Evolutionary conservation across 2,329 filamentous ascomycete genomes (phyloP).

Genomic region (Mycocentrospora acerina): DNA sequence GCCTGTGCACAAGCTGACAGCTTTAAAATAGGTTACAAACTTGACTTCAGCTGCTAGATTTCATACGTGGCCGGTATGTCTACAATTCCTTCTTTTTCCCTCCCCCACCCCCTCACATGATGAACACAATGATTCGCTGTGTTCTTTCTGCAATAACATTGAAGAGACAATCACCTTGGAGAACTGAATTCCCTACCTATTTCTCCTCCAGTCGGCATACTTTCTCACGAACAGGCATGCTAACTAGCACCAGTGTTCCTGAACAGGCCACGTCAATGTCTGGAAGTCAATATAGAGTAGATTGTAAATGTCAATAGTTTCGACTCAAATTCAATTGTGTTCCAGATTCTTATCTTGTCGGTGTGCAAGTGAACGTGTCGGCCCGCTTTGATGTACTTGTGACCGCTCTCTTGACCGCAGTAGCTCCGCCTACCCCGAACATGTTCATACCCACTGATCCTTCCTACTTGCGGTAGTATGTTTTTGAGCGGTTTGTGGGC

Average conservation of each 20-base stretch:
- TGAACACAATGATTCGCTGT: slow-evolving; percentile 64
- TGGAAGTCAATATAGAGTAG: too few species aligned
- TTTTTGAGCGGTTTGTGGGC: slow-evolving; percentile 4
- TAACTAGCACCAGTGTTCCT: slow-evolving; percentile 1
- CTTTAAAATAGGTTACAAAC: slow-evolving; percentile 7
- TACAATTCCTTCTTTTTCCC: slow-evolving; percentile 1
- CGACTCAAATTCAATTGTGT: not conserved
- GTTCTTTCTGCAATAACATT: slow-evolving; percentile 63
- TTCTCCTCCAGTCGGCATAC: not conserved
- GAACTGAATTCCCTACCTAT: slow-evolving; percentile 54
- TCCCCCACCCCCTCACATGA: slow-evolving; percentile 46
- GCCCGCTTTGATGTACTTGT: slow-evolving; percentile 3
- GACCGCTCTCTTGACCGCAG: slow-evolving; percentile 18
- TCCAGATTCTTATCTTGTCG: slow-evolving; percentile 2
- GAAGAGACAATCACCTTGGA: slow-evolving; percentile 69
- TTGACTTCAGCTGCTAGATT: not conserved
- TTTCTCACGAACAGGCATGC: not conserved
- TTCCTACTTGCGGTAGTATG: not conserved
- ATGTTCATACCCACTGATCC: not conserved
- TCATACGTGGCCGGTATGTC: slow-evolving; percentile 18
- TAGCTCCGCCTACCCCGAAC: not conserved
- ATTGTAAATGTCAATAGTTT: too few species aligned
- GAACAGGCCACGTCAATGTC: too few species aligned
- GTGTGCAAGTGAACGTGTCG: slow-evolving; percentile 12
- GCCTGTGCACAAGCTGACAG: slow-evolving; percentile 25